Evolutionary conservation across 2,329 filamentous ascomycete species (phyloP).

Genomic region (Pseudocercospora pini-densiflorae): DNA sequence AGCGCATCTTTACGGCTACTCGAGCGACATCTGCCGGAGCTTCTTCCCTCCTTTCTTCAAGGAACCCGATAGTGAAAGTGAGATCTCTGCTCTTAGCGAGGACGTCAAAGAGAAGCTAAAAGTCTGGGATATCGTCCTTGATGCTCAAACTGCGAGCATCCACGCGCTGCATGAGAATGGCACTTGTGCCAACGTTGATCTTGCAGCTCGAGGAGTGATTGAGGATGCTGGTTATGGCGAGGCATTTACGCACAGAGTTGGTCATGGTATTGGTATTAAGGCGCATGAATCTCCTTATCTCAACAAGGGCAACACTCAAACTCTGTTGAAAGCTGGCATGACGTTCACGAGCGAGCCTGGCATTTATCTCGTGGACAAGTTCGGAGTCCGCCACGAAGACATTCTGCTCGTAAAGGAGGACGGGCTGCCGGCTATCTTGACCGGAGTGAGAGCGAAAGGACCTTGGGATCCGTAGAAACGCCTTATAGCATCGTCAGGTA

Average conservation of each 20-base stretch:
- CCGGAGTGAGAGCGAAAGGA: slow-evolving; percentile 55
- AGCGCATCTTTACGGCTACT: slow-evolving; percentile 65
- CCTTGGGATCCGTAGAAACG: slow-evolving; percentile 57
- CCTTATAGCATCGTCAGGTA: too few species aligned
- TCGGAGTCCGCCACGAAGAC: slow-evolving; percentile 68
- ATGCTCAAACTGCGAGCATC: slow-evolving; percentile 63
- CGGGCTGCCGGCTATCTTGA: slow-evolving; percentile 60
- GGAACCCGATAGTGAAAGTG: slow-evolving; percentile 36
- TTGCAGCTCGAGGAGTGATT: slow-evolving; percentile 64
- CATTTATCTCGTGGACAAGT: slow-evolving; percentile 63
- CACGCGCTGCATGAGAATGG: slow-evolving; percentile 55
- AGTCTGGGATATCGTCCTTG: slow-evolving; percentile 65
- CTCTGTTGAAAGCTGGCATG: slow-evolving; percentile 60
- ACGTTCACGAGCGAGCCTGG: slow-evolving; percentile 68
- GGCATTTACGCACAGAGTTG: slow-evolving; percentile 65
- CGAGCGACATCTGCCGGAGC: slow-evolving; percentile 66
- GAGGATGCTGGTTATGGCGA: slow-evolving; percentile 62
- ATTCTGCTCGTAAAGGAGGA: slow-evolving; percentile 61
- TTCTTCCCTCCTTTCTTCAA: slow-evolving; percentile 54
- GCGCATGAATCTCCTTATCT: slow-evolving; percentile 68
- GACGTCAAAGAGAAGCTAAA: slow-evolving; percentile 54
- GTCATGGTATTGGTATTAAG: slow-evolving; percentile 69
- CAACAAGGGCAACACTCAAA: slow-evolving; percentile 62
- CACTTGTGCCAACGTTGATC: slow-evolving; percentile 64
- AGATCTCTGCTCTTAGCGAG: slow-evolving; percentile 32